Evolutionary conservation across 768 basidiomycete genomes (phyloP).

Genomic region (Termitomyces sp.): DNA sequence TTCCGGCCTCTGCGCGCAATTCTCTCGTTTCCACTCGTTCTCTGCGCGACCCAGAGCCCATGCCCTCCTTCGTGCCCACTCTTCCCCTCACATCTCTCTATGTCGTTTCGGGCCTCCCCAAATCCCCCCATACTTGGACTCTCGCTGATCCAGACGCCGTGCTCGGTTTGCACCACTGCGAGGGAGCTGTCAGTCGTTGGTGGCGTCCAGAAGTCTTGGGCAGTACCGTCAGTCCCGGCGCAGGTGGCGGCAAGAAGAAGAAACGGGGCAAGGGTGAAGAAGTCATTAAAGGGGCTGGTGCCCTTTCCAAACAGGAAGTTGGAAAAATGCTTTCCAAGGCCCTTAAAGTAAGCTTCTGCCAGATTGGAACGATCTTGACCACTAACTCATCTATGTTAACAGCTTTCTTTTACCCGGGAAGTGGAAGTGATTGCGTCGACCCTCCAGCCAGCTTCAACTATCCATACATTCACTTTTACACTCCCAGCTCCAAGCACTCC

Average conservation of each 20-base stretch:
- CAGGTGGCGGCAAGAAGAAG: conserved; percentile 75
- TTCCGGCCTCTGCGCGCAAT: conserved; percentile 70
- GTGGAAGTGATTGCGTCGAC: conserved; percentile 95
- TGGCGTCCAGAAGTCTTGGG: conserved; percentile 92
- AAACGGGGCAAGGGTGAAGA: conserved; percentile 62
- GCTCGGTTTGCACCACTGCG: conserved; percentile 73
- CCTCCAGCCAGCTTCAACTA: conserved; percentile 86
- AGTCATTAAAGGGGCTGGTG: conserved; percentile 69
- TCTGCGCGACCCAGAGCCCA: conserved; percentile 48
- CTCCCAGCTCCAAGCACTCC: conserved; percentile 75
- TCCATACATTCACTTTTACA: conserved; percentile 88
- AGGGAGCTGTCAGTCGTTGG: conserved; percentile 83
- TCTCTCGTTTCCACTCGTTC: conserved; percentile 78
- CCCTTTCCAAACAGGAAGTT: conserved; percentile 80
- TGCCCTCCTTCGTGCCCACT: conserved; percentile 61
- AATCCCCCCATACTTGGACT: conserved; percentile 87
- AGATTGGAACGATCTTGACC: background rate
- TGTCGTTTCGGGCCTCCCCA: conserved; percentile 84
- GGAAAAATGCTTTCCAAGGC: conserved; percentile 90
- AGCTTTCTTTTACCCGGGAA: conserved; percentile 90
- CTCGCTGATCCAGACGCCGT: conserved; percentile 82
- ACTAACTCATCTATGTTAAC: background rate
- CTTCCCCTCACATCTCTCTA: conserved; percentile 80
- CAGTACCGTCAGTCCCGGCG: conserved; percentile 80
- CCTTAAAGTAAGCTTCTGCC: conserved; percentile 57